Evolutionary conservation across 345 rosid genomes (phyloP).

Genomic region (Corchorus olitorius): DNA sequence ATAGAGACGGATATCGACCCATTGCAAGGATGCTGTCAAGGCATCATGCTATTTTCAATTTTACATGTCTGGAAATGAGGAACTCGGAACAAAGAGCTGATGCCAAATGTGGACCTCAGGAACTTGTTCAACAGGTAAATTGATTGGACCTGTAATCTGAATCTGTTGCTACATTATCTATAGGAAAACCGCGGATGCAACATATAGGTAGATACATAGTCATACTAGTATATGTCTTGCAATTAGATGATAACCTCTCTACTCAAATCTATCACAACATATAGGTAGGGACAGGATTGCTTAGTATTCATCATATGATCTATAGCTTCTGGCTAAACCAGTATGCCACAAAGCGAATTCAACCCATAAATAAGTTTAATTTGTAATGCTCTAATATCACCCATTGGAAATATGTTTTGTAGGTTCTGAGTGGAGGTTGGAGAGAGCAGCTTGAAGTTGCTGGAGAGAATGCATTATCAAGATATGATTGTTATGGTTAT

Average conservation of each 20-base stretch:
- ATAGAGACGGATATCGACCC: conserved; percentile 78
- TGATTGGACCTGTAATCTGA: not conserved
- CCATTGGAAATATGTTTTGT: conserved; percentile 21
- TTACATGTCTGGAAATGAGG: conserved; percentile 87
- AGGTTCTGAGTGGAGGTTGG: conserved; percentile 87
- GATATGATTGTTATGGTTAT: conserved; percentile 65
- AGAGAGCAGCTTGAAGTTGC: conserved; percentile 73
- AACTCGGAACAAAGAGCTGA: conserved; percentile 56
- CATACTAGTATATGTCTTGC: no score
- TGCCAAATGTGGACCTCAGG: conserved; percentile 77
- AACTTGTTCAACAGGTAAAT: conserved; percentile 79
- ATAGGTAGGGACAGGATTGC: no score
- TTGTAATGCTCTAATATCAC: conserved; percentile 3
- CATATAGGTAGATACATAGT: not conserved
- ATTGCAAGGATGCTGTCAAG: conserved; percentile 72
- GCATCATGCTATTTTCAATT: conserved; percentile 67
- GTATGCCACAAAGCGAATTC: not conserved
- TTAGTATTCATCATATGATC: not conserved
- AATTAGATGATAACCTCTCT: not conserved
- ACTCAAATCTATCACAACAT: not conserved
- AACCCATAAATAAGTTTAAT: no score
- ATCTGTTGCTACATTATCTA: not conserved
- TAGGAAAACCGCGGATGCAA: not conserved
- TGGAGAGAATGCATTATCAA: conserved; percentile 82
- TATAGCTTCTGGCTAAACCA: not conserved